Base-by-base conservation (phyloP, 805 yeast species). In the Ogataea pini region DNA sequence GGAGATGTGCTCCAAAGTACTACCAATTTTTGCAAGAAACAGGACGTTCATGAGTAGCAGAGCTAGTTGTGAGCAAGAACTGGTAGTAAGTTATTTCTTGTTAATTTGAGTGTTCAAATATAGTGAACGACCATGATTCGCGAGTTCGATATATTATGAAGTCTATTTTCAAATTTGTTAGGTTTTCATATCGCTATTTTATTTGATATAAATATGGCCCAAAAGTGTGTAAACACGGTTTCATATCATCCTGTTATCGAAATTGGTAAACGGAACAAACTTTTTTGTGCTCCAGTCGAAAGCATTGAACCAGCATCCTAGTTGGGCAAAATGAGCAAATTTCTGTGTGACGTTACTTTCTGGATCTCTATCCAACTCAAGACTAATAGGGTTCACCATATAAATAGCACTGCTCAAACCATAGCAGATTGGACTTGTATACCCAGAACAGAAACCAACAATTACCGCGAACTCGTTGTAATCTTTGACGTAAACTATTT, bases 1-100 rank as follows among this genome's bases (percentile, higher is more conserved):
- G 53, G 25, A 60, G 59, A 60, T 42, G 52, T 34, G 53, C 55
- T 16, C 47, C 51, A 14, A 48, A 28, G 19, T 51, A 51, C 36
- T 51, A 42, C 31, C 16, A 34, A 14, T 51, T 51, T 31, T 39
- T 38, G 13, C 25, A 33, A 50, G 46, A 42, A 42, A 37, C 41
- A 8, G 41, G 41, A 24, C 31, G 41, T 7, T 18, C 36, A 6
- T 32, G 18, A n/a, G 7, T 24, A 7, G 27, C 27, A 7, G 27
- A 9, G 9, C 7, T 7, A 7, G 27, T 7, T 9, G 9, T 24
- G 9, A 7, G 9, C 27, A 7, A 7, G 9, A 24, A 9, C 27
- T 24, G 27, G 27, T 9, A 24, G 27, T 24, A 7, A 9, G 9
- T 24, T 24, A 24, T n/a, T n/a, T n/a, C n/a, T n/a, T n/a, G n/a